Evolutionary conservation across 2,329 filamentous ascomycete genomes (phyloP), one percentile per base, ranked within the genome.

Genomic region (Colletotrichum cereale): DNA sequence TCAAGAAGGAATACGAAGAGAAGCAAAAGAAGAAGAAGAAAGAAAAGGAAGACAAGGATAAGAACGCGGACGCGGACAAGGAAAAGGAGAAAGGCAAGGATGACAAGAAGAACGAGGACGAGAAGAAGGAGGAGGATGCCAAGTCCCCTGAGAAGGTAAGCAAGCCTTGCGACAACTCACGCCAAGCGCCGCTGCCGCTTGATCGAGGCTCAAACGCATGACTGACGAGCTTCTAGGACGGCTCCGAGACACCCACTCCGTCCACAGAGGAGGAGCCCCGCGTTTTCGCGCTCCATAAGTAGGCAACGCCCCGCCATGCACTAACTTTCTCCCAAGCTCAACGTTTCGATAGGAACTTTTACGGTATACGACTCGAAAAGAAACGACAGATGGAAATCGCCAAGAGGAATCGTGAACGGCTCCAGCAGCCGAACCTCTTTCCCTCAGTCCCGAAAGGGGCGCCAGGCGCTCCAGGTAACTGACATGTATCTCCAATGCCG

Each of bases 351-450:
- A 96, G 94, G 76, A 88, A 90, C 34, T 97, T 99, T 81, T 97
- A 94, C 79, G 92, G 96, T 76, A 93, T 95, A 84, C 90, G 96
- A 21, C 80, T 97, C 62, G 90, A 94, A 79, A 92, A 92, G 78
- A 91, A 95, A 78, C 88, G 91, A 53, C 92, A 93, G 79, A 88
- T 89, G n/a, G 93, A 96, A 78, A 86, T 91, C 65, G 92, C 94
- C 14, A 97, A 91, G 81, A 87, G 93, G 63, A 96, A 96, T 77
- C 90, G 91, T 53, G 94, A 98, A 80, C 89, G 94, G 55, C 81
- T 97, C 72, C 91, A 89, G 73, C 92, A 95, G 78, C 93, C 94
- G 1, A 89, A 87, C 34, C 89, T 92, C 71, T 98, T 98, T 78
- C 96, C 96, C 1, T 92, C 93, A 52, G 94, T 96, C 1, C 96